These are phyloP conservation scores for Gentiana dahurica DNA, from an alignment of 257 asterid genomes.

Conservation along the genomic window DNA sequence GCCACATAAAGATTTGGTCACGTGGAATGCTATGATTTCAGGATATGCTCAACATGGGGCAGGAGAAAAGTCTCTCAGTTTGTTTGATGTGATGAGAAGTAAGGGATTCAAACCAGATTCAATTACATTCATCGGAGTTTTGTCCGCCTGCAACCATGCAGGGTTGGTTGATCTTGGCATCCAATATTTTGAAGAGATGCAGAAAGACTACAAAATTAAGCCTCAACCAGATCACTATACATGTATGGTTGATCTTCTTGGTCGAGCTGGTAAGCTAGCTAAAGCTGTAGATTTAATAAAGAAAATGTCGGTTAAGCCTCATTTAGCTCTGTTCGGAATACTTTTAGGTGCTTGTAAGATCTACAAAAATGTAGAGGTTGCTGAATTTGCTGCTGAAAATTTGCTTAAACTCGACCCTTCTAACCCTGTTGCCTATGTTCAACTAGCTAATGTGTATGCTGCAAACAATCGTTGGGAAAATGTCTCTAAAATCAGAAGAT, in stretches of 20 bases:
- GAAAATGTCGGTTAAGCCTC: slow-evolving; percentile 52
- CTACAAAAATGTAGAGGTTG: slow-evolving; percentile 59
- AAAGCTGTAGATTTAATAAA: slow-evolving; percentile 59
- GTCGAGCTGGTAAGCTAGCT: slow-evolving; percentile 70
- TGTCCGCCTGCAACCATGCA: slow-evolving; percentile 74
- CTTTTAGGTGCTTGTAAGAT: slow-evolving; percentile 67
- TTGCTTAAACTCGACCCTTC: slow-evolving; percentile 45
- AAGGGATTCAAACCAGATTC: slow-evolving; percentile 43
- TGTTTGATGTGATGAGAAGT: slow-evolving; percentile 52
- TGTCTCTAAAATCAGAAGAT: slow-evolving; percentile 48
- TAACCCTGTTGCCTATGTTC: slow-evolving; percentile 60
- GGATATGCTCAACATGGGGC: slow-evolving; percentile 79
- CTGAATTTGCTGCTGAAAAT: slow-evolving; percentile 64
- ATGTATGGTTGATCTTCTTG: slow-evolving; percentile 72
- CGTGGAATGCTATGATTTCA: slow-evolving; percentile 91
- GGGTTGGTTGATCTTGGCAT: slow-evolving; percentile 57
- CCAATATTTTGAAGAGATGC: slow-evolving; percentile 55
- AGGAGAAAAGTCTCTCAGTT: slow-evolving; percentile 39
- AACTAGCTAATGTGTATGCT: slow-evolving; percentile 80
- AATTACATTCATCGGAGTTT: slow-evolving; percentile 67
- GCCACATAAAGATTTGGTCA: slow-evolving; percentile 49
- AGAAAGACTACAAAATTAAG: slow-evolving; percentile 29
- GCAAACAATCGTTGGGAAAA: slow-evolving; percentile 47
- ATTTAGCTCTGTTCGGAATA: slow-evolving; percentile 51
- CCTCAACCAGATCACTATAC: slow-evolving; percentile 61